A percentile compares a stretch with the other conserved stretches of the same genome.
Evolutionary conservation across 2,329 filamentous ascomycete genomes (phyloP).

Genomic region (Elsinoe necatrix): DNA sequence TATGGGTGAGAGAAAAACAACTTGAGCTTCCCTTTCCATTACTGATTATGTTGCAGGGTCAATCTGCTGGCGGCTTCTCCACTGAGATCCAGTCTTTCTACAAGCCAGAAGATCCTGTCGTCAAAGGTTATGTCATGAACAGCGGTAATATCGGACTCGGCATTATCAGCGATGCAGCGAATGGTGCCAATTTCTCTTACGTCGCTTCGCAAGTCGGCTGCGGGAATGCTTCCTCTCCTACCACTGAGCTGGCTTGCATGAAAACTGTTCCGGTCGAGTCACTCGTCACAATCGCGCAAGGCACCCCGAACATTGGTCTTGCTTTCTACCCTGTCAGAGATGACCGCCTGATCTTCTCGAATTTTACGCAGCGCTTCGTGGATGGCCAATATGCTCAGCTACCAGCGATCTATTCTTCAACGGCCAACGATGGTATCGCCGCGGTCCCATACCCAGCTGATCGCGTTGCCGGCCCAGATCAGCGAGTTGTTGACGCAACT

Average conservation of each 20-base stretch:
- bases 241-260: constrained; percentile 32
- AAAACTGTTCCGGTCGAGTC: constrained; percentile 25
- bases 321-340: constrained; percentile 18
- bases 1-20: constrained; percentile 17
- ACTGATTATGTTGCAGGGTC: constrained; percentile 18
- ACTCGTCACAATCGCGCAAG: constrained; percentile 25
- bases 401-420: not conserved
- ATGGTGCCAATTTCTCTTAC: constrained; percentile 32
- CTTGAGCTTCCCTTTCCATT: not conserved
- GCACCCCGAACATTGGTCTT: constrained; percentile 23
- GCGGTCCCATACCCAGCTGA: not conserved
- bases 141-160: constrained; percentile 37
- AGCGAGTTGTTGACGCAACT: not conserved
- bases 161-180: constrained; percentile 22
- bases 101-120: constrained; percentile 42
- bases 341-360: constrained; percentile 25
- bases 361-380: constrained; percentile 28
- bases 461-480: not conserved
- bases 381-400: not conserved
- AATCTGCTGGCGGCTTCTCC: constrained; percentile 24
- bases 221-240: constrained; percentile 19
- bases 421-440: not conserved
- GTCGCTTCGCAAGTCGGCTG: constrained; percentile 33
- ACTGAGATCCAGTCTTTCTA: constrained; percentile 41
- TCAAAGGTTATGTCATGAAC: constrained; percentile 39